Evolutionary conservation across 2,329 filamentous ascomycete genomes (phyloP).

Genomic region (Epichloe glyceriae): DNA sequence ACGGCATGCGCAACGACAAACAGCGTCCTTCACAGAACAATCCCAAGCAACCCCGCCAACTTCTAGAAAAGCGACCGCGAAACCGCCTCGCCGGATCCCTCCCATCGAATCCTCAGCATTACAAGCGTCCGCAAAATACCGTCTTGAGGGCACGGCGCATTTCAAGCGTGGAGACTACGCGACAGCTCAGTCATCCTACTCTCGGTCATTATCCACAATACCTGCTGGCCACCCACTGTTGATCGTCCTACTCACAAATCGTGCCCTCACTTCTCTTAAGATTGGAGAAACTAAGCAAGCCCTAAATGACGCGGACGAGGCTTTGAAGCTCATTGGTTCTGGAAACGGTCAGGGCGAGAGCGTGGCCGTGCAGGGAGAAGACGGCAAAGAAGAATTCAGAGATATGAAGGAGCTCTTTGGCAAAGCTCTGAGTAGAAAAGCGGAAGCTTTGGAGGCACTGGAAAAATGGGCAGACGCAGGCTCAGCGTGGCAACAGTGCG

Average conservation of each 20-base stretch:
- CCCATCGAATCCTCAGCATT: constrained; percentile 55
- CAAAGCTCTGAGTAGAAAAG: constrained; percentile 87
- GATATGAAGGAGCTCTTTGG: constrained; percentile 90
- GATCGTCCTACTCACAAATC: constrained; percentile 85
- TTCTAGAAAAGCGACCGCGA: constrained; percentile 29
- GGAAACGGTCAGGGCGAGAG: constrained; percentile 67
- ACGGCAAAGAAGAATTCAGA: constrained; percentile 49
- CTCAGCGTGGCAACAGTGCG: constrained; percentile 65
- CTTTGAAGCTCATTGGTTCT: constrained; percentile 66
- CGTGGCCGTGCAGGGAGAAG: constrained; percentile 52
- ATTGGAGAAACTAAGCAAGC: constrained; percentile 84
- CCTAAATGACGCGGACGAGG: constrained; percentile 70
- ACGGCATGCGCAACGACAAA: constrained; percentile 19
- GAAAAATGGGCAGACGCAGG: constrained; percentile 85
- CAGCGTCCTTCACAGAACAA: constrained; percentile 21
- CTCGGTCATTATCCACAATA: constrained; percentile 59
- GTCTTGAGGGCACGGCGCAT: constrained; percentile 69
- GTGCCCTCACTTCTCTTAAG: constrained; percentile 79
- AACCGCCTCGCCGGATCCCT: constrained; percentile 48
- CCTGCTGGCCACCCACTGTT: constrained; percentile 69
- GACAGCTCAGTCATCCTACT: constrained; percentile 71
- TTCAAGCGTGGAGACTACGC: constrained; percentile 94
- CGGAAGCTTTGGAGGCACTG: constrained; percentile 88
- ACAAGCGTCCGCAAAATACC: constrained; percentile 62
- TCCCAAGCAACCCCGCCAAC: constrained; percentile 18